phyloP scores from a whole-genome alignment of 1,284 basidiomycete genomes.

The Mycena citricolor region DNA sequence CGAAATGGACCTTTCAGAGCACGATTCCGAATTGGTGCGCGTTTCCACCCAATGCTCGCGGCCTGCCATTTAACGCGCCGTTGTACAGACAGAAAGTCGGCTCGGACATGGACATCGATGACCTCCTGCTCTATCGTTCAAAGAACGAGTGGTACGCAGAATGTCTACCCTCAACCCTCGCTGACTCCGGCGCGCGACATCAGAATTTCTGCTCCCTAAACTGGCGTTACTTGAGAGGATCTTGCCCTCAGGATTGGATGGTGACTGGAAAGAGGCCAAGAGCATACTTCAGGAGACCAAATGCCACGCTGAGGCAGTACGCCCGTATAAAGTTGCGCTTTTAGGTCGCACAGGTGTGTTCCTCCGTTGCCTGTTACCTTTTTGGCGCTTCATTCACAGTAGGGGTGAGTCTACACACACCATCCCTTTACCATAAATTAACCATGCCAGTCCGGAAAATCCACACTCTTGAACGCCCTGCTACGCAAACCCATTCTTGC shows the following conservation, averaged over 20 bases:
- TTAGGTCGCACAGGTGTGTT: slow-evolving; percentile 18
- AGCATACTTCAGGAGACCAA: neutral
- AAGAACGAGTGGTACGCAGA: too few species aligned
- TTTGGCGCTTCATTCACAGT: neutral
- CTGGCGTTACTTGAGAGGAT: neutral
- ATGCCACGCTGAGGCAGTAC: neutral
- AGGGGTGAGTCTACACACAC: neutral
- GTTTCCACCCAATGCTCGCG: too few species aligned
- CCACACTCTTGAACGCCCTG: slow-evolving; percentile 19
- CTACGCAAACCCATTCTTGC: slow-evolving; percentile 12
- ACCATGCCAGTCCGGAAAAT: slow-evolving; percentile 14
- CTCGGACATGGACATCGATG: too few species aligned
- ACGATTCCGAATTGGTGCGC: too few species aligned
- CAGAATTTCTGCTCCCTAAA: neutral
- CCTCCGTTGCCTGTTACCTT: neutral
- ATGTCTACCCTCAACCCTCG: too few species aligned
- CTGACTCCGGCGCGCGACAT: too few species aligned
- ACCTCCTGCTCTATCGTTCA: too few species aligned
- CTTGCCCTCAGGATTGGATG: neutral
- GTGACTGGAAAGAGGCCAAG: neutral
- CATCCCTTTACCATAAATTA: neutral
- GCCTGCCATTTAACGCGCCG: too few species aligned
- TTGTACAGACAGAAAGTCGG: too few species aligned
- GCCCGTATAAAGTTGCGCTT: slow-evolving; percentile 14
- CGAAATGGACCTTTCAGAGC: too few species aligned